Evolutionary conservation across 2,329 filamentous ascomycete genomes (phyloP).

Genomic region (Trichoderma sp.): DNA sequence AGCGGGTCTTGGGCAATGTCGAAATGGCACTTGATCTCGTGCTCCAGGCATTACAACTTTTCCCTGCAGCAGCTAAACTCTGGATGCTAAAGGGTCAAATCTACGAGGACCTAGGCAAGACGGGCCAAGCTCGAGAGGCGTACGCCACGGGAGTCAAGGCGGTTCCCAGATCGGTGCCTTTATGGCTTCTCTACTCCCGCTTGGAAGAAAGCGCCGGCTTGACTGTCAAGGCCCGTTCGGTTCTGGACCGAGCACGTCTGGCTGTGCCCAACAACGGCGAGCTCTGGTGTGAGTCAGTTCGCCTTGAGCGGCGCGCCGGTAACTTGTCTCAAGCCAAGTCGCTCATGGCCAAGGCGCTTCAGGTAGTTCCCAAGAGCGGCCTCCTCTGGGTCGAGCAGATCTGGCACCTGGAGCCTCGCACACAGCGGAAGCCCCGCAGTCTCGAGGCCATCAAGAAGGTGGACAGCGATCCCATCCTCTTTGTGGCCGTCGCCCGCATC

Average conservation of each 20-base stretch:
- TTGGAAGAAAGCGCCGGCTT: slow-evolving; percentile 84
- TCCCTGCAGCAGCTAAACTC: slow-evolving; percentile 82
- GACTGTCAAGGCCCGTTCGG: slow-evolving; percentile 87
- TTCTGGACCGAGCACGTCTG: slow-evolving; percentile 87
- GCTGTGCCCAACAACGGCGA: slow-evolving; percentile 82
- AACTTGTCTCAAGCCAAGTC: slow-evolving; percentile 83
- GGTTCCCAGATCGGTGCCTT: slow-evolving; percentile 76
- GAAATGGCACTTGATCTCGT: slow-evolving; percentile 85
- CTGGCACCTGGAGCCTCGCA: slow-evolving; percentile 88
- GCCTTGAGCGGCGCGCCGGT: slow-evolving; percentile 84
- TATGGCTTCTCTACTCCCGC: slow-evolving; percentile 87
- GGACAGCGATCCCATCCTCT: slow-evolving; percentile 85
- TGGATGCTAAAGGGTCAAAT: slow-evolving; percentile 99
- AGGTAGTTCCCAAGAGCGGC: slow-evolving; percentile 86
- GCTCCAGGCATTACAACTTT: slow-evolving; percentile 81
- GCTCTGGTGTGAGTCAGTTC: slow-evolving; percentile 91
- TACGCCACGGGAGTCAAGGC: slow-evolving; percentile 87
- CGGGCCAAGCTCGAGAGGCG: slow-evolving; percentile 84
- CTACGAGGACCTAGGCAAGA: slow-evolving; percentile 79
- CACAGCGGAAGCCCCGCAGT: slow-evolving; percentile 86
- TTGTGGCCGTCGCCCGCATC: slow-evolving; percentile 89
- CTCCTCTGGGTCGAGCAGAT: slow-evolving; percentile 93
- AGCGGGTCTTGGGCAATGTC: slow-evolving; percentile 77
- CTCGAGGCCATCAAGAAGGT: slow-evolving; percentile 97
- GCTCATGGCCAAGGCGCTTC: slow-evolving; percentile 89